A percentile compares a stretch with the other conserved stretches of the same genome.
Evolutionary conservation across 108 stramenopile species (phyloP).

Genomic region (Skeletonema potamos): DNA sequence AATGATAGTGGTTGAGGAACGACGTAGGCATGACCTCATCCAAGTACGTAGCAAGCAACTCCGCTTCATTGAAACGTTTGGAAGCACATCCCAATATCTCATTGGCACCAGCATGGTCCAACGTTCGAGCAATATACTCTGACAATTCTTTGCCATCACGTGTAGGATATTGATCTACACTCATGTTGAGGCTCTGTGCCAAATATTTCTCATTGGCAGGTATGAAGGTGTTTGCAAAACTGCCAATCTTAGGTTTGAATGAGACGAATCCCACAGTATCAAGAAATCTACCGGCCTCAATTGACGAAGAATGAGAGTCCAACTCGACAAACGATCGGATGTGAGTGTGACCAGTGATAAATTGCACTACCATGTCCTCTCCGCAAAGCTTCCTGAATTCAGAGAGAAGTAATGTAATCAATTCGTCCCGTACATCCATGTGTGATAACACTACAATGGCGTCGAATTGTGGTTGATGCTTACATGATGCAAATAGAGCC

Average conservation of each 20-base stretch:
- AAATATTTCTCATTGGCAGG: slow-evolving; percentile 51
- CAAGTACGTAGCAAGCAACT: slow-evolving; percentile 53
- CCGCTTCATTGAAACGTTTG: slow-evolving; percentile 41
- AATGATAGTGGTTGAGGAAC: slow-evolving; percentile 27
- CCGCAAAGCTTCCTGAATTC: slow-evolving; percentile 54
- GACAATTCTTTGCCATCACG: slow-evolving; percentile 57
- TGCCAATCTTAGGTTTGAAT: slow-evolving; percentile 35
- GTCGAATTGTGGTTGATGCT: slow-evolving; percentile 45
- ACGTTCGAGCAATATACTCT: slow-evolving; percentile 49
- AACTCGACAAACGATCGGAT: slow-evolving; percentile 33
- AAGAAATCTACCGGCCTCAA: slow-evolving; percentile 70
- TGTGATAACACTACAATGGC: slow-evolving; percentile 79
- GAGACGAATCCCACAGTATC: slow-evolving; percentile 79
- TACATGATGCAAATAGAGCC: slow-evolving; percentile 21
- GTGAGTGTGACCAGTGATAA: slow-evolving; percentile 81
- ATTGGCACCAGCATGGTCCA: slow-evolving; percentile 50
- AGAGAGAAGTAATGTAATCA: slow-evolving; percentile 47
- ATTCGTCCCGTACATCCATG: slow-evolving; percentile 68
- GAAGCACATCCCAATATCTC: slow-evolving; percentile 61
- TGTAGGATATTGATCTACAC: slow-evolving; percentile 42
- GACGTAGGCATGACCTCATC: slow-evolving; percentile 51
- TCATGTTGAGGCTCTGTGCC: slow-evolving; percentile 26
- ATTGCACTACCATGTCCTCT: slow-evolving; percentile 67
- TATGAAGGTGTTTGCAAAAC: slow-evolving; percentile 58
- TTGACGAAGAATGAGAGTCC: slow-evolving; percentile 32